Conservation (phyloP, 495 filamentous ascomycete species). For the Neurospora sublineolata region DNA sequence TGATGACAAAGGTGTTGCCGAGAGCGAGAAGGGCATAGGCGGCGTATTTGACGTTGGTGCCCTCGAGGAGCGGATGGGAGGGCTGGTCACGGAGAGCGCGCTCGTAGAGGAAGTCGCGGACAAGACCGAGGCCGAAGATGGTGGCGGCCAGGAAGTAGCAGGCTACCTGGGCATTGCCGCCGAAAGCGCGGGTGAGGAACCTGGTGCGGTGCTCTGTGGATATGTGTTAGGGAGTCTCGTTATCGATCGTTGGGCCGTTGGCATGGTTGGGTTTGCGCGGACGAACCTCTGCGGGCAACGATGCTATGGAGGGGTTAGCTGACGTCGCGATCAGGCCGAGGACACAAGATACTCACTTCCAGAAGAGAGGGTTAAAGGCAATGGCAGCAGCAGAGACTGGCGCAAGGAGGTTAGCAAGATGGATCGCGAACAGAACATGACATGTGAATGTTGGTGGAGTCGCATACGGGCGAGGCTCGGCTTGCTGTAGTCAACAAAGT, state of each 20-base stretch:
- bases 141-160: constrained; percentile 82
- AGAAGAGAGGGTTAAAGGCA: constrained; percentile 67
- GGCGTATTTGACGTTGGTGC: constrained; percentile 37
- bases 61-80: constrained; percentile 49
- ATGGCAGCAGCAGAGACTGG: constrained; percentile 57
- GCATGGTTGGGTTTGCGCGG: not conserved
- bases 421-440: not conserved
- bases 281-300: constrained; percentile 54
- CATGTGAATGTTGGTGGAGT: constrained; percentile 5
- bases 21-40: constrained; percentile 57
- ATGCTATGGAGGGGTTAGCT: constrained; percentile 30
- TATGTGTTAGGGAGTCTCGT: constrained; percentile 3
- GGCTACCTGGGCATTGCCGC: constrained; percentile 63
- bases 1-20: constrained; percentile 79
- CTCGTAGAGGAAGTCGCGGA: constrained; percentile 72
- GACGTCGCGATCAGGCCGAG: constrained; percentile 1
- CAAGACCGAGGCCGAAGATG: constrained; percentile 83
- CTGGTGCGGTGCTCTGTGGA: constrained; percentile 77
- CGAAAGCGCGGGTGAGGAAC: constrained; percentile 75
- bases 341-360: constrained; percentile 48
- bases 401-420: constrained; percentile 4
- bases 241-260: not conserved
- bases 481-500: constrained; percentile 53
- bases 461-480: constrained; percentile 48
- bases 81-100: constrained; percentile 70